These are phyloP conservation scores for Trichocladium antarcticum DNA, from an alignment of 495 filamentous ascomycete genomes.

Conservation along the genomic window DNA sequence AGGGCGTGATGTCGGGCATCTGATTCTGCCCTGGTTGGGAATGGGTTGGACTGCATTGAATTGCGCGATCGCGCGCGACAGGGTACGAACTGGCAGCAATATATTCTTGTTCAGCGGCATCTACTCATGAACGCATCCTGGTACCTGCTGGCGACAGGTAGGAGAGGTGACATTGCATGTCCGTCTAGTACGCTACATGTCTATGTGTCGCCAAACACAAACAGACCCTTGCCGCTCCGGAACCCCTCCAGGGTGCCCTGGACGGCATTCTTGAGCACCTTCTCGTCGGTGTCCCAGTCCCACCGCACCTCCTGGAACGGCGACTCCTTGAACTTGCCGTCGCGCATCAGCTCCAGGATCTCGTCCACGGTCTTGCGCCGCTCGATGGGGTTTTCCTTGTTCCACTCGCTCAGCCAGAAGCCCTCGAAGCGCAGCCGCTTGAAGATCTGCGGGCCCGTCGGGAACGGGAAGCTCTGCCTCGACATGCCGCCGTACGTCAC, in stretches of 20 bases:
- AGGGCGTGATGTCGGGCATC: conserved; percentile 2
- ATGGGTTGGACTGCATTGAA: no score
- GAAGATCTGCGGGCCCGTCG: conserved; percentile 76
- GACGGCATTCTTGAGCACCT: conserved; percentile 55
- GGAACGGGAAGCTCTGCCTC: conserved; percentile 66
- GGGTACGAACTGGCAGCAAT: no score
- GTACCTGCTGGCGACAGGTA: no score
- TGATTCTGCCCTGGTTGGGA: not conserved
- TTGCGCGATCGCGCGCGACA: no score
- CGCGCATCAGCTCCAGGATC: conserved; percentile 60
- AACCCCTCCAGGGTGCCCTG: conserved; percentile 73
- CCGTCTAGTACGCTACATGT: no score
- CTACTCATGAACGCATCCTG: no score
- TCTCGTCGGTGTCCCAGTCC: conserved; percentile 66
- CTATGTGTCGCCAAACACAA: conserved; percentile 55
- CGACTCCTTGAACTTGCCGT: conserved; percentile 69
- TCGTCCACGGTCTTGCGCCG: conserved; percentile 72
- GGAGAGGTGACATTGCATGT: no score
- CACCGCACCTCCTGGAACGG: conserved; percentile 70
- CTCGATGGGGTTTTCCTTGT: conserved; percentile 57
- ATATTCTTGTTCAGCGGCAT: no score
- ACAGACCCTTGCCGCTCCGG: conserved; percentile 76
- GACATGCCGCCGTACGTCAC: conserved; percentile 96
- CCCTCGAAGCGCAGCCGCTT: conserved; percentile 77
- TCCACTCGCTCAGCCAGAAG: conserved; percentile 92